These are phyloP conservation scores for Plasmodium vinckei DNA, from an alignment of 169 alveolate species.

Conservation along the genomic window DNA sequence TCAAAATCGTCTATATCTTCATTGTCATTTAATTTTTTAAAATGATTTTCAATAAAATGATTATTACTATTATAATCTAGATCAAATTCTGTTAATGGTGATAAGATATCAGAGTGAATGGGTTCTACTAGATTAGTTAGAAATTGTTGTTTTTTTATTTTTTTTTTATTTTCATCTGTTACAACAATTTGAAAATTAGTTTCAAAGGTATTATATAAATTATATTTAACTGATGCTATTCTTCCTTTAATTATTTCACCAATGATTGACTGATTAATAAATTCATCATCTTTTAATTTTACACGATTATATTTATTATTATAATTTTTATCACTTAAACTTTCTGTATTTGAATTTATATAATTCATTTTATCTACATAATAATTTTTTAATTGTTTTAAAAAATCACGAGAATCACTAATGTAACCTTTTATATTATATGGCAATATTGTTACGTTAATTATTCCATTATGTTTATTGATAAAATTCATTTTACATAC, in stretches of 20 bases:
- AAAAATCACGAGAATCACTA: constrained; percentile 78
- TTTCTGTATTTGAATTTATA: constrained; percentile 51
- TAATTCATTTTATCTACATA: constrained; percentile 72
- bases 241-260: constrained; percentile 64
- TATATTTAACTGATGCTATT: constrained; percentile 31
- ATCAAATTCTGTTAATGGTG: constrained; percentile 57
- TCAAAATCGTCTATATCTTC: constrained; percentile 54
- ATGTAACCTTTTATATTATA: constrained; percentile 79
- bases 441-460: constrained; percentile 80
- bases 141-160: constrained; percentile 35
- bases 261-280: constrained; percentile 29
- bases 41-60: constrained; percentile 29
- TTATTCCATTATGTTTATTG: constrained; percentile 26
- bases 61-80: constrained; percentile 31
- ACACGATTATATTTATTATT: constrained; percentile 15
- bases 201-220: constrained; percentile 29
- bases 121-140: constrained; percentile 10
- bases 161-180: constrained; percentile 55
- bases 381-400: constrained; percentile 74
- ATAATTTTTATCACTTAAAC: background rate
- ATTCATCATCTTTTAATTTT: constrained; percentile 27
- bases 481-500: constrained; percentile 78
- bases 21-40: constrained; percentile 63
- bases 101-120: constrained; percentile 20
- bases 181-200: constrained; percentile 59